phyloP scores from a whole-genome alignment of 441 rosid genomes.

The Isatis lusitanica region DNA sequence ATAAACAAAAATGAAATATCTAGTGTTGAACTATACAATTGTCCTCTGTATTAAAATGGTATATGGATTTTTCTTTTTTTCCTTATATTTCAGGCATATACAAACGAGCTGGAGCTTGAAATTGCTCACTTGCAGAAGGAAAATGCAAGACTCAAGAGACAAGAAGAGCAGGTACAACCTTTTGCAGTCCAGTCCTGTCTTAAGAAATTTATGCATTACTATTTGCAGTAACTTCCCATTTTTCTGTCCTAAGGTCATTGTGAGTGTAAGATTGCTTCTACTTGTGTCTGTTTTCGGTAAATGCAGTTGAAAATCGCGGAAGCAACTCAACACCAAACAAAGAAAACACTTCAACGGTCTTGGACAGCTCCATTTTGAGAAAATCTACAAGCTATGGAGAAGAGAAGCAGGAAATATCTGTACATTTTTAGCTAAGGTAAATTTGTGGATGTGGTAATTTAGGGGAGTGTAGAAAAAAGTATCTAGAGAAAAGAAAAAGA shows the following conservation, averaged over 20 bases:
- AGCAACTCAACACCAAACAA: constrained; percentile 46
- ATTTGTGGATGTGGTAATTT: constrained; percentile 20
- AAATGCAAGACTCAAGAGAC: constrained; percentile 57
- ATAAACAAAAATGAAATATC: neutral
- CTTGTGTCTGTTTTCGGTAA: constrained; percentile 16
- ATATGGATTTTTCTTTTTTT: neutral
- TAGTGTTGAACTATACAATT: neutral
- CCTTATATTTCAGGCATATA: constrained; percentile 56
- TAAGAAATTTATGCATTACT: neutral
- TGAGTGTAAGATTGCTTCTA: constrained; percentile 6
- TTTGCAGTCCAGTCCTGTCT: neutral
- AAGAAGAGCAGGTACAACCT: constrained; percentile 49
- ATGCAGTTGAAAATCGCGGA: constrained; percentile 51
- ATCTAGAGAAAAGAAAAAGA: neutral
- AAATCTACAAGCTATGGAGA: constrained; percentile 6
- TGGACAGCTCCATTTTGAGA: constrained; percentile 74
- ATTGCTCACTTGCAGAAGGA: constrained; percentile 46
- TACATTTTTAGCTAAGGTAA: constrained; percentile 27
- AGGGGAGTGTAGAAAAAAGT: constrained; percentile 12
- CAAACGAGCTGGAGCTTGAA: constrained; percentile 60
- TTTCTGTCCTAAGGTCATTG: neutral
- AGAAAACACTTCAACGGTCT: constrained; percentile 54
- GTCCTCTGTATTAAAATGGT: constrained; percentile 13
- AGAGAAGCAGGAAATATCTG: constrained; percentile 8
- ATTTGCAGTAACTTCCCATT: neutral